These are phyloP conservation scores for Apiospora kogelbergensis DNA, from an alignment of 2,329 filamentous ascomycete genomes.

Conservation along the genomic window DNA sequence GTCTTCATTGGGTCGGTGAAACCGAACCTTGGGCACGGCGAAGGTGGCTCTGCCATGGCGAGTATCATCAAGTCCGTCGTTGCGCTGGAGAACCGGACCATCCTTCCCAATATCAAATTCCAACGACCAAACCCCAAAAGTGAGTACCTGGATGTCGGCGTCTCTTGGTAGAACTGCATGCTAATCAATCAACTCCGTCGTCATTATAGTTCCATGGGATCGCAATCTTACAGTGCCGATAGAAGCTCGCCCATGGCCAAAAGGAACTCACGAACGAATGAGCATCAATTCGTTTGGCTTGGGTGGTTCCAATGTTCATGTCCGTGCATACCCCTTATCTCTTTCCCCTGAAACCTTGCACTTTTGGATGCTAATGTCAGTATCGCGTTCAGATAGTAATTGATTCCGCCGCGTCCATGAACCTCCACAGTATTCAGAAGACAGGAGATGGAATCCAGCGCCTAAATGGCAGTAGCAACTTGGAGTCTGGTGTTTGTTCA, in stretches of 20 bases:
- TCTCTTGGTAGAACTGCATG: not conserved
- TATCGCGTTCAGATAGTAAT: too few relatives aligned
- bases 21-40: conserved; percentile 23
- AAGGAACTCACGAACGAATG: conserved; percentile 21
- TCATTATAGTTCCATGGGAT: too few relatives aligned
- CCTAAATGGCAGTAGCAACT: too few relatives aligned
- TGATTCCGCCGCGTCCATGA: too few relatives aligned
- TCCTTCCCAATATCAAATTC: conserved; percentile 16
- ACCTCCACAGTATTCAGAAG: too few relatives aligned
- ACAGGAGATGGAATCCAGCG: too few relatives aligned
- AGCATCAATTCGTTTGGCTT: conserved; percentile 36
- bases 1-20: conserved; percentile 26
- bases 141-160: not conserved
- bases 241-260: conserved; percentile 19
- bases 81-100: conserved; percentile 15
- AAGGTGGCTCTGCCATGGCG: conserved; percentile 17
- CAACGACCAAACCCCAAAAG: conserved; percentile 15
- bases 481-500: too few relatives aligned
- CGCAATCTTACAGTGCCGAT: conserved; percentile 16
- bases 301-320: conserved; percentile 24
- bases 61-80: conserved; percentile 20
- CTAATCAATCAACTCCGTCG: too few relatives aligned
- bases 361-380: too few relatives aligned
- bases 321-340: too few relatives aligned
- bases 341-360: too few relatives aligned